Base-by-base conservation (phyloP, 2,329 filamentous ascomycete genomes). In the Penicillium sp. region DNA sequence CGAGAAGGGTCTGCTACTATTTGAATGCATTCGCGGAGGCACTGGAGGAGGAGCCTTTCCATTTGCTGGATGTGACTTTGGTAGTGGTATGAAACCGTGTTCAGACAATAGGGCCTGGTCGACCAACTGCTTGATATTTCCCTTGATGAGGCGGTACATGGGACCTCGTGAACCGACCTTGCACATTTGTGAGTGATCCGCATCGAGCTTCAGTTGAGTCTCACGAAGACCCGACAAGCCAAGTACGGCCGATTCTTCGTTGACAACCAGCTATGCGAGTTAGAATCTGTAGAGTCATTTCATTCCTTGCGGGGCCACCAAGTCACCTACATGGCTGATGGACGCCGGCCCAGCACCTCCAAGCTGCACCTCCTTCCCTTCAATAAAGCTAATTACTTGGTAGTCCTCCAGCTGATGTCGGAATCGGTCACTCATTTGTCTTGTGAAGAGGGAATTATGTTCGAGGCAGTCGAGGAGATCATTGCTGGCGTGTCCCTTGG, bases 111-210 rank as follows among this genome's bases (percentile, higher is more conserved):
- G 54, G 3, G 66, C 62, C 31, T 67, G 65, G n/a, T 69, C 65
- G 21, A 64, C 62, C 12, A 69, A 57, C 15, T 68, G 66, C 18
- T 69, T 69, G 56, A 69, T 68, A 36, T 69, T 69, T 12, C 67
- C 67, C 42, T 64, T 64, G 47, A 69, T 69, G 3, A 69, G 50
- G 10, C 58, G 62, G 31, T 69, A 69, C 65, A 68, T 68, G 0
- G 67, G 59, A 2, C 67, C 67, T 1, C 64, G 59, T 9, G 49
- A 41, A 43, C 59, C 57, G 5, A 69, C 55, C 47, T 70, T 71
- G 57, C 68, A 71, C 68, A 71, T 70, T 45, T 68, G 62, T 3
- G 66, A 70, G 51, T 71, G 68, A 50, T 70, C 67, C 16, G 68
- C 69, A 38, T 71, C 68, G 4, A 69, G 65, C 26, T 70, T 70